Percentiles rank a stretch among this genome's conserved stretches.
phyloP scores from a whole-genome alignment of 768 basidiomycete genomes.

The Agrocybe praecox region DNA sequence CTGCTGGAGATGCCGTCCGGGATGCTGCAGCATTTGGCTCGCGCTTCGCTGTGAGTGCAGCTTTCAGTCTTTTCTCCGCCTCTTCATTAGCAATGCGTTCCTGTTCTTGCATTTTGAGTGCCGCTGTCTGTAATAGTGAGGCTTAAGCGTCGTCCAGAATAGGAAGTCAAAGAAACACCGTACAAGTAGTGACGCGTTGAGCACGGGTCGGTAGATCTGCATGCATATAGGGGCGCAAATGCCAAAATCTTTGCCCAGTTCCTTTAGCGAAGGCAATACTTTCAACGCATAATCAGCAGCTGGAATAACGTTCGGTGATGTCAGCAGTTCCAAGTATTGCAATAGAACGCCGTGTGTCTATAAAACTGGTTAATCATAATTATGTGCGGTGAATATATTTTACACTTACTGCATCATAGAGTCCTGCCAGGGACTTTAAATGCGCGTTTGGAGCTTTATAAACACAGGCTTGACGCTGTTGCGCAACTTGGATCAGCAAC shows the following conservation, averaged over 20 bases:
- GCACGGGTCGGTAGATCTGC: conserved; percentile 88
- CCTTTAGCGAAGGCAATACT: conserved; percentile 73
- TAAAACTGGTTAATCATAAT: conserved; percentile 10
- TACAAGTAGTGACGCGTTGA: conserved; percentile 65
- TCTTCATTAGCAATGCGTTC: conserved; percentile 73
- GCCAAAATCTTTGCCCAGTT: conserved; percentile 76
- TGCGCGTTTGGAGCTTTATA: conserved; percentile 74
- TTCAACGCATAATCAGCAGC: conserved; percentile 74
- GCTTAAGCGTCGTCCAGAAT: background rate
- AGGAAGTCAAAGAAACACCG: conserved; percentile 22
- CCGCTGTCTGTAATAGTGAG: conserved; percentile 47
- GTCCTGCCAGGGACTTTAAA: conserved; percentile 81
- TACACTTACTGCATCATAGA: conserved; percentile 82
- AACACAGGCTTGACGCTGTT: conserved; percentile 86
- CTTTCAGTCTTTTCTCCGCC: conserved; percentile 80
- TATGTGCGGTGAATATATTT: conserved; percentile 6
- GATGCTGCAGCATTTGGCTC: conserved; percentile 60
- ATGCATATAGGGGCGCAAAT: conserved; percentile 88
- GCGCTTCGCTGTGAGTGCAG: conserved; percentile 75
- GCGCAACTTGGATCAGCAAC: conserved; percentile 88
- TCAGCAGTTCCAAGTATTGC: conserved; percentile 90
- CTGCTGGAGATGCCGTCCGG: conserved; percentile 65
- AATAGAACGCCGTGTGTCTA: conserved; percentile 91
- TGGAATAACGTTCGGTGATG: conserved; percentile 66
- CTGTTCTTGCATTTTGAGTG: conserved; percentile 67